Evolutionary conservation across 768 basidiomycete species (phyloP).

Genomic region (Lactarius psammicola): DNA sequence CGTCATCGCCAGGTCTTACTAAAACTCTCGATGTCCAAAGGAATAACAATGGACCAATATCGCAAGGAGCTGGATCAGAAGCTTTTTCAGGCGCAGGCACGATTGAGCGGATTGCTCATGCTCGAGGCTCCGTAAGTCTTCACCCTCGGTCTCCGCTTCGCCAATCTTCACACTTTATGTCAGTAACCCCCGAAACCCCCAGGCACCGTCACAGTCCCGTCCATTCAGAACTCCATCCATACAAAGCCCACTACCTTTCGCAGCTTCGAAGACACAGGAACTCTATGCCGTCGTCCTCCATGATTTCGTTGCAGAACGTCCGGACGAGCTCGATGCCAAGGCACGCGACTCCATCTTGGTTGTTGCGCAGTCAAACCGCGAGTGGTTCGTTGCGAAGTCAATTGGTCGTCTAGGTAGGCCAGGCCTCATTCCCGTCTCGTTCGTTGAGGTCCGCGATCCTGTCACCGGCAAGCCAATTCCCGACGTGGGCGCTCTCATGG

Average conservation of each 20-base stretch:
- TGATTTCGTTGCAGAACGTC: constrained; percentile 89
- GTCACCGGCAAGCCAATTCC: constrained; percentile 74
- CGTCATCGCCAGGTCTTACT: too few species aligned
- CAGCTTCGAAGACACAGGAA: constrained; percentile 48
- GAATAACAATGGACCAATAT: too few species aligned
- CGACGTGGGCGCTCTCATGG: constrained; percentile 76
- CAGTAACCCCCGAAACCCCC: constrained; percentile 15
- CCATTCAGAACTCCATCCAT: constrained; percentile 37
- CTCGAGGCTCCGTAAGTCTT: constrained; percentile 83
- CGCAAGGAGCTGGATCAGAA: too few species aligned
- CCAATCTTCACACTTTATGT: constrained; percentile 10
- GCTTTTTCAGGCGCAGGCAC: too few species aligned
- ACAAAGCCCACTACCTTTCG: constrained; percentile 27
- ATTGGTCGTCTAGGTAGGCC: constrained; percentile 94
- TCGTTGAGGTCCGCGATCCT: constrained; percentile 95
- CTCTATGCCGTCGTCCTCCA: constrained; percentile 95
- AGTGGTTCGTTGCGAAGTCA: constrained; percentile 99
- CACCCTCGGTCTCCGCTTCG: constrained; percentile 13
- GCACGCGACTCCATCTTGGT: constrained; percentile 93
- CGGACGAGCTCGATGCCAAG: constrained; percentile 94
- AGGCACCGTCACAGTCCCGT: constrained; percentile 14
- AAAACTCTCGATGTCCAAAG: too few species aligned
- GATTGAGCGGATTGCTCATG: constrained; percentile 15
- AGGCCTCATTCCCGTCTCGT: constrained; percentile 94
- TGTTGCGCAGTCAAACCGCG: constrained; percentile 98